A percentile compares a stretch with the other conserved stretches of the same genome.
phyloP scores from a whole-genome alignment of 176 grass and related monocot genomes.

The Urochloa ruziziensis region DNA sequence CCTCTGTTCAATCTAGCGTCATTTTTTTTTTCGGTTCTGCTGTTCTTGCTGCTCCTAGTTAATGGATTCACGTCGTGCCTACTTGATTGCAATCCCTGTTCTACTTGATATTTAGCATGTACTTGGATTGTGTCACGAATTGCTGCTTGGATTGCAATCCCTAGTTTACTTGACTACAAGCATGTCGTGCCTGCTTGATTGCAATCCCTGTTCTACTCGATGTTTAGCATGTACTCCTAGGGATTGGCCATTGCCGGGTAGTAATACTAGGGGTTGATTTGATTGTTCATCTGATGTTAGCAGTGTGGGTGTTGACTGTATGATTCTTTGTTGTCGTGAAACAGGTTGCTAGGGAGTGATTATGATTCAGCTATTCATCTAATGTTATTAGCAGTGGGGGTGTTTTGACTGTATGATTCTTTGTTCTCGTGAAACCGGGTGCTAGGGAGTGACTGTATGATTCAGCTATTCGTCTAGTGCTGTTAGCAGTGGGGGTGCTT shows the following conservation, averaged over 20 bases:
- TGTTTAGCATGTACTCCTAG: background rate
- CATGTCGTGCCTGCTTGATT: background rate
- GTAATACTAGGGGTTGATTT: background rate
- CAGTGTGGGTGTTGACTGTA: background rate
- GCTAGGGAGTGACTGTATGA: background rate
- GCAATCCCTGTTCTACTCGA: background rate
- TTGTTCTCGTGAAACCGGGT: background rate
- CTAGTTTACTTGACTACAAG: background rate
- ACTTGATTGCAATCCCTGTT: constrained; percentile 5
- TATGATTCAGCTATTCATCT: background rate
- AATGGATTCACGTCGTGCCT: background rate
- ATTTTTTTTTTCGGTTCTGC: background rate
- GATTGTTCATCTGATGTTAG: background rate
- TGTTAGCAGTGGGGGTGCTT: background rate
- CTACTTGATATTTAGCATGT: background rate
- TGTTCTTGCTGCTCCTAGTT: background rate
- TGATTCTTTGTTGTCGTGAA: background rate
- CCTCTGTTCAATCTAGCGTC: background rate
- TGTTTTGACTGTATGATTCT: background rate
- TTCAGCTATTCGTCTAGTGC: background rate
- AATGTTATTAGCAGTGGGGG: background rate
- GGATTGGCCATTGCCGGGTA: background rate
- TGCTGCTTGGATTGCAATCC: too few relatives aligned
- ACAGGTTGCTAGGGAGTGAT: too few relatives aligned
- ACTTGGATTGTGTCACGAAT: background rate